Evolutionary conservation across 768 basidiomycete genomes (phyloP), one percentile per base, ranked within the genome.

Genomic region (Termitomyces eurrhizus): DNA sequence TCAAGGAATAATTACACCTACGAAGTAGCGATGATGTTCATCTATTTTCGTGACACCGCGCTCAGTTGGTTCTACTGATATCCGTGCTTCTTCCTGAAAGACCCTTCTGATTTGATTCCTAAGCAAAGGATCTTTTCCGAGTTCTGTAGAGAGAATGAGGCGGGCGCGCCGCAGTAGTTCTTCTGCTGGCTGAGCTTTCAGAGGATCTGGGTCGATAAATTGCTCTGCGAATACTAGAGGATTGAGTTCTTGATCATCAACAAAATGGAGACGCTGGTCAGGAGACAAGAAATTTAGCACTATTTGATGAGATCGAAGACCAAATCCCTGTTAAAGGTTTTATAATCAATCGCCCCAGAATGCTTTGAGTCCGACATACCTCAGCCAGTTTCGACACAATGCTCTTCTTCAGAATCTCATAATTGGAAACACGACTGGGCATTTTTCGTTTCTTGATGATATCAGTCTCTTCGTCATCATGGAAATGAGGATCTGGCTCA

Each of bases 71-170:
- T 81, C 78, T 16, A 95, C 87, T 24, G 89, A 87, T 36, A 98
- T 77, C 21, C 84, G 78, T 2, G 89, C 96, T 62, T 88, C 84
- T 13, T 80, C 78, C 68, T 83, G 87, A 79, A 94, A 95, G 41
- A 83, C 69, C 58, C 86, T 80, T 55, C 97, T 86, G 54, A 93
- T 86, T 59, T 86, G 81, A 63, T 87, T 86, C 45, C 93, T 81
- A 35, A 99, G 81, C 12, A 93, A 75, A 13, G 96, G 96, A 71
- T 99, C 96, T 69, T 92, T 95, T 37, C 92, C 92, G 18, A 98
- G 81, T 71, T 98, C 97, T 0, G 91, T 93, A 7, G 89, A 83
- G 51, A 98, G 75, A 58, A 98, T 89, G 79, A 92, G 83, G 52
- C 92, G 85, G 11, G 93, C 91, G 37, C 84, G 84, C 51, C 80